These are phyloP conservation scores for Neonectria neomacrospora DNA, from an alignment of 2,329 filamentous ascomycete genomes.

Conservation along the genomic window DNA sequence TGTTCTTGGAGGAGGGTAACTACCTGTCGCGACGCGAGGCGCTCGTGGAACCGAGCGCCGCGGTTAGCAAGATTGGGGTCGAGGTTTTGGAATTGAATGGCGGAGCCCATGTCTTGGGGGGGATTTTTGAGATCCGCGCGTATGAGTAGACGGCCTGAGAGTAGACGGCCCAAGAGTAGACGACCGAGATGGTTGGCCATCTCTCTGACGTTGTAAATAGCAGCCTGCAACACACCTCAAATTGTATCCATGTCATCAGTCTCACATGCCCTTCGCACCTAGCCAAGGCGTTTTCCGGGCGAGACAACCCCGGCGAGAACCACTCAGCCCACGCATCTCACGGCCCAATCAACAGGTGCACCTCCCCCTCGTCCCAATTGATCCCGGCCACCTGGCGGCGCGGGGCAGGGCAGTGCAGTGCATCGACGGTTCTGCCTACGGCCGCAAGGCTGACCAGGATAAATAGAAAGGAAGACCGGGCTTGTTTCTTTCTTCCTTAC, in stretches of 20 bases:
- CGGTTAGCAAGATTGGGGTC: conserved; percentile 29
- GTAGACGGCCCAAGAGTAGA: too few species aligned
- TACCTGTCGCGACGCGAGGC: conserved; percentile 36
- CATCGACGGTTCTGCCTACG: not conserved
- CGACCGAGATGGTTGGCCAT: too few species aligned
- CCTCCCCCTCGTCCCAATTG: not conserved
- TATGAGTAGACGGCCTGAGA: too few species aligned
- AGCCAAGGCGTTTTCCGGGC: not conserved
- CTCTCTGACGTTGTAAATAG: not conserved
- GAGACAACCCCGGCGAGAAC: not conserved
- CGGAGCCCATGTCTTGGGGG: conserved; percentile 35
- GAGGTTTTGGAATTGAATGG: conserved; percentile 41
- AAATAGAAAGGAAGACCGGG: too few species aligned
- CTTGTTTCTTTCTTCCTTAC: not conserved
- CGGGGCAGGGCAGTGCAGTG: not conserved
- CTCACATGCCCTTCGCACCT: not conserved
- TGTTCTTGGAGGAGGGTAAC: conserved; percentile 36
- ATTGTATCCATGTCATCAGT: too few species aligned
- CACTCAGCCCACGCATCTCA: not conserved
- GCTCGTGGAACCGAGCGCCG: conserved; percentile 9
- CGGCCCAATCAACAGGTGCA: not conserved
- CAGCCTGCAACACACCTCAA: too few species aligned
- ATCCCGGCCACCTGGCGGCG: not conserved
- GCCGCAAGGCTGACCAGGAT: not conserved
- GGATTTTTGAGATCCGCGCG: conserved; percentile 40